These are phyloP conservation scores for Talinum fruticosum DNA, from an alignment of 148 eudicot species.

Conservation along the genomic window DNA sequence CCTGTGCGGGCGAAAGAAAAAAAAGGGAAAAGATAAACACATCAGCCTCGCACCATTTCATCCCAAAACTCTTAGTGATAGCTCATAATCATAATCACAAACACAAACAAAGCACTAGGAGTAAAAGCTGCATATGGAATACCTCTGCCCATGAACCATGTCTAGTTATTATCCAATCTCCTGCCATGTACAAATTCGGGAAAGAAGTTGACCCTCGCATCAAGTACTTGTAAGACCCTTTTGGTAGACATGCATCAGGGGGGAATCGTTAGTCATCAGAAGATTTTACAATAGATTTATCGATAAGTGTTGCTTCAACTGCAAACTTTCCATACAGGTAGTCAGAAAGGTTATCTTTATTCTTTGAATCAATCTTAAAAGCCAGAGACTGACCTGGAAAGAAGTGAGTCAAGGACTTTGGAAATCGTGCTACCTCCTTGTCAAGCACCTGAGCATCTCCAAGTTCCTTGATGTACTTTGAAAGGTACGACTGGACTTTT, in stretches of 20 bases:
- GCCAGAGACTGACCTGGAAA: conserved; percentile 46
- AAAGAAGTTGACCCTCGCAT: conserved; percentile 74
- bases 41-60: not conserved
- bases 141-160: conserved; percentile 89
- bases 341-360: no score
- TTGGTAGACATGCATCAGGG: not conserved
- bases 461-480: conserved; percentile 51
- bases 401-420: conserved; percentile 57
- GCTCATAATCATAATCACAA: not conserved
- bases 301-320: not conserved
- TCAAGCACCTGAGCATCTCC: conserved; percentile 42
- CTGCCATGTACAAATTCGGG: conserved; percentile 73
- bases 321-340: not conserved
- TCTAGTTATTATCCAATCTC: conserved; percentile 70
- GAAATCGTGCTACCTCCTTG: conserved; percentile 60
- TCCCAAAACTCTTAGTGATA: not conserved
- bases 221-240: conserved; percentile 72
- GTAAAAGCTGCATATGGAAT: not conserved
- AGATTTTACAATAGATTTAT: not conserved
- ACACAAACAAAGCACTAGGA: not conserved
- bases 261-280: conserved; percentile 2
- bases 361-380: not conserved
- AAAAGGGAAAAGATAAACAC: not conserved
- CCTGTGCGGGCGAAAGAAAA: conserved; percentile 32
- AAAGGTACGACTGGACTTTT: conserved; percentile 47